Evolutionary conservation across 495 filamentous ascomycete species (phyloP).

Genomic region (Penicillium antarcticum): DNA sequence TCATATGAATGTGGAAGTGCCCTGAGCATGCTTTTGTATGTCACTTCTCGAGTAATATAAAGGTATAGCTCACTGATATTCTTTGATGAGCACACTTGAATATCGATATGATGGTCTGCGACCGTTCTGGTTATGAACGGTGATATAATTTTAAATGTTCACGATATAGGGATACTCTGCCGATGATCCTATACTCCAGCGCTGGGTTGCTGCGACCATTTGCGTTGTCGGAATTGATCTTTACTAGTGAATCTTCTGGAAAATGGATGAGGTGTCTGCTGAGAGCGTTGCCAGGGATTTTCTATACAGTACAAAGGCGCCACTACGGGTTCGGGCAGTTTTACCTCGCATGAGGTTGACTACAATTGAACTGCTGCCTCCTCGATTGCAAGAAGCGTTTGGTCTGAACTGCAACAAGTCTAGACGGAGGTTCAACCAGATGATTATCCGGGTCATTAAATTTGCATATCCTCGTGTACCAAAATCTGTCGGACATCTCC

Average conservation of each 20-base stretch:
- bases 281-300: slow-evolving; percentile 32
- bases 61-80: no score
- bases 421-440: slow-evolving; percentile 11
- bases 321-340: slow-evolving; percentile 17
- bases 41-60: no score
- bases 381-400: slow-evolving; percentile 25
- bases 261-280: slow-evolving; percentile 11
- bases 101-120: no score
- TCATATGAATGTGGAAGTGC: background rate
- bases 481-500: slow-evolving; percentile 29
- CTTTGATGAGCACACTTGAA: no score
- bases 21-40: no score
- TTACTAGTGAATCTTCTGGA: slow-evolving; percentile 35
- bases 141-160: no score
- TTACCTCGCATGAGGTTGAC: slow-evolving; percentile 27
- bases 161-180: slow-evolving; percentile 34
- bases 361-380: slow-evolving; percentile 32
- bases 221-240: slow-evolving; percentile 33
- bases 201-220: slow-evolving; percentile 43
- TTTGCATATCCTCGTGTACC: slow-evolving; percentile 29
- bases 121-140: background rate
- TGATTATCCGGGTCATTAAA: slow-evolving; percentile 19
- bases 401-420: slow-evolving; percentile 19
- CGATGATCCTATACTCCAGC: slow-evolving; percentile 33
- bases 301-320: slow-evolving; percentile 22